Evolutionary conservation across 2,329 filamentous ascomycete genomes (phyloP).

Genomic region (Torrubiellomyces zombiae): DNA sequence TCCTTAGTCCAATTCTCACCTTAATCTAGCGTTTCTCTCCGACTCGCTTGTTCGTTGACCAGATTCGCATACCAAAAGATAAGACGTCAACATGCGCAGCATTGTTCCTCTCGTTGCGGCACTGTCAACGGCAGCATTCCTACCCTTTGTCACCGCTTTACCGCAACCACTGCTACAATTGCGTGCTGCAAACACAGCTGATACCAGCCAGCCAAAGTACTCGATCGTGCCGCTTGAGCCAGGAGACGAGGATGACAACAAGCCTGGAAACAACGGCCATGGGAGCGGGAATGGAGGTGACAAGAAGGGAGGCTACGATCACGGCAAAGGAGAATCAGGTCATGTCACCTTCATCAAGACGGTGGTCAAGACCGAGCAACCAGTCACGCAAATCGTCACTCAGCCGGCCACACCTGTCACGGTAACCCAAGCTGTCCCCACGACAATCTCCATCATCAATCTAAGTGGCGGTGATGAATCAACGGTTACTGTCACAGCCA

Average conservation of each 20-base stretch:
- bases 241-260: constrained; percentile 9
- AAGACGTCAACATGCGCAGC: constrained; percentile 16
- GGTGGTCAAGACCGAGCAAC: constrained; percentile 12
- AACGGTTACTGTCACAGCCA: constrained; percentile 13
- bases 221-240: constrained; percentile 23
- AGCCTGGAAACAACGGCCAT: constrained; percentile 2
- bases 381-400: constrained; percentile 12
- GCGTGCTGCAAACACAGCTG: constrained; percentile 7
- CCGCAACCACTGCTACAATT: constrained; percentile 10
- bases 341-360: constrained; percentile 21
- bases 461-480: constrained; percentile 9
- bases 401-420: constrained; percentile 11
- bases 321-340: constrained; percentile 6
- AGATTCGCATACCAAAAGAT: too few species aligned
- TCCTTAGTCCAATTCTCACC: too few species aligned
- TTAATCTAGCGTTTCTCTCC: too few species aligned
- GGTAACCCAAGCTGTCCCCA: constrained; percentile 13
- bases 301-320: constrained; percentile 6
- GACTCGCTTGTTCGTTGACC: too few species aligned
- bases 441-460: constrained; percentile 16
- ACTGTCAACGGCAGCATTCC: constrained; percentile 13
- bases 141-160: too few species aligned
- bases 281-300: constrained; percentile 3
- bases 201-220: constrained; percentile 16
- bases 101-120: constrained; percentile 13